These are phyloP conservation scores for Psilocybe cubensis DNA, from an alignment of 768 basidiomycete species.

Conservation along the genomic window DNA sequence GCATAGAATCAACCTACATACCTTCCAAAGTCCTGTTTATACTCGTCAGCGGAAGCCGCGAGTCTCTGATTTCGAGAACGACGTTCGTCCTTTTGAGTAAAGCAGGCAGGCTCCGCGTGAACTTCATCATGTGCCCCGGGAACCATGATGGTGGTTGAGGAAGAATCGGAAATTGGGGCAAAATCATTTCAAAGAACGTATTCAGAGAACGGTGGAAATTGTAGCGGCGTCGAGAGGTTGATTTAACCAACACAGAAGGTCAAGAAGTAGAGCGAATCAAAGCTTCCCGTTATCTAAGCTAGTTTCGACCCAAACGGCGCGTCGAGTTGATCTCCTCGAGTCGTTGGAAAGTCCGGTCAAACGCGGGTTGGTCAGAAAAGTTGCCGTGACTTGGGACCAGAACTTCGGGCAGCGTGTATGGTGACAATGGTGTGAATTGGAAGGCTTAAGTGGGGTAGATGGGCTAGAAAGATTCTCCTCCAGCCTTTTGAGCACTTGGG, in stretches of 20 bases:
- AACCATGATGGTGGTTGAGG: conserved; percentile 90
- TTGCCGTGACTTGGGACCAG: conserved; percentile 19
- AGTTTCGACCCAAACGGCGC: conserved; percentile 6
- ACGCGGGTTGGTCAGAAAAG: conserved; percentile 21
- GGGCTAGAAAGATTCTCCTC: conserved; percentile 2
- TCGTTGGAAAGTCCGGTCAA: conserved; percentile 23
- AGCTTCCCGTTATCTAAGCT: conserved; percentile 1
- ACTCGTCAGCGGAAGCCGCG: conserved; percentile 90
- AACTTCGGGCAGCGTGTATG: conserved; percentile 18
- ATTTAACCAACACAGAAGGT: conserved; percentile 1
- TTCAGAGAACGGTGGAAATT: conserved; percentile 6
- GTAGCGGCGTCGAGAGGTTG: conserved; percentile 3
- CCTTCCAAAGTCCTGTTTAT: conserved; percentile 91
- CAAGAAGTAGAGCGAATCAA: not conserved
- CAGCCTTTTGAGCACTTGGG: not conserved
- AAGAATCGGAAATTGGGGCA: conserved; percentile 47
- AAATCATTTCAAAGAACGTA: conserved; percentile 29
- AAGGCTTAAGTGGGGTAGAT: conserved; percentile 9
- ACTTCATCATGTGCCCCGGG: conserved; percentile 94
- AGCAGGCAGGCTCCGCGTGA: conserved; percentile 74
- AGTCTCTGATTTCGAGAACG: conserved; percentile 93
- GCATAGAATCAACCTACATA: conserved; percentile 41
- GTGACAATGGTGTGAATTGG: conserved; percentile 4
- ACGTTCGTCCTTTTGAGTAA: conserved; percentile 85
- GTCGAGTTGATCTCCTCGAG: conserved; percentile 15